Conservation (phyloP, 768 basidiomycete species). For the Collybia sp. region DNA sequence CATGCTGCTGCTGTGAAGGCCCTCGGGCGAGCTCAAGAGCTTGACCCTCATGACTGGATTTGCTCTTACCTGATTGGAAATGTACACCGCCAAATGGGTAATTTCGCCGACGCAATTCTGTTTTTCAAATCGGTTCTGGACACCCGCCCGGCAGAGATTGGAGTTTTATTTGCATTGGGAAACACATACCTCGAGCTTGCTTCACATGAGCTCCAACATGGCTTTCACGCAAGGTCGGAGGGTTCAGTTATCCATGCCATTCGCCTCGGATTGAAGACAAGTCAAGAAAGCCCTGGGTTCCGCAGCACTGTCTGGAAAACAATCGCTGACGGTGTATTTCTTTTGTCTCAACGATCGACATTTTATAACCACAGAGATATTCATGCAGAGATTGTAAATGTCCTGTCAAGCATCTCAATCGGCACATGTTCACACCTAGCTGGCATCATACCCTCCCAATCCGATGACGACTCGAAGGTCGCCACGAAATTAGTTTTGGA, state of each 20-base stretch:
- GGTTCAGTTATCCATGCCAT: conserved; percentile 65
- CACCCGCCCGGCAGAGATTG: conserved; percentile 60
- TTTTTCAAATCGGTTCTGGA: conserved; percentile 55
- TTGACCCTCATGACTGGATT: conserved; percentile 79
- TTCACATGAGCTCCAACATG: conserved; percentile 54
- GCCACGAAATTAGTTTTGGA: conserved; percentile 35
- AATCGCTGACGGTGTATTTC: conserved; percentile 70
- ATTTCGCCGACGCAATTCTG: conserved; percentile 69
- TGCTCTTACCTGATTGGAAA: conserved; percentile 81
- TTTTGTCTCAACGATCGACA: conserved; percentile 49
- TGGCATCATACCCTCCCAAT: conserved; percentile 28
- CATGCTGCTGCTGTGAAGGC: conserved; percentile 89
- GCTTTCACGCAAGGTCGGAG: conserved; percentile 73
- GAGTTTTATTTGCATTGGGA: conserved; percentile 66
- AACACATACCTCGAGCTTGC: conserved; percentile 74
- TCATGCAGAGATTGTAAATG: conserved; percentile 22
- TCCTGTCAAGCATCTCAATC: conserved; percentile 33
- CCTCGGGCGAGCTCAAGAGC: conserved; percentile 65
- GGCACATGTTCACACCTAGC: conserved; percentile 37
- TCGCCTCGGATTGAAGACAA: conserved; percentile 38
- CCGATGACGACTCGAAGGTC: conserved; percentile 16
- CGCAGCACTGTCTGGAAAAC: conserved; percentile 80
- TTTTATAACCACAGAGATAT: conserved; percentile 42
- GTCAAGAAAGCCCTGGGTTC: conserved; percentile 56
- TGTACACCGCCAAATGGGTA: conserved; percentile 73